Evolutionary conservation across 345 rosid genomes (phyloP), one percentile per base, ranked within the genome.

Genomic region (Brassica incana): DNA sequence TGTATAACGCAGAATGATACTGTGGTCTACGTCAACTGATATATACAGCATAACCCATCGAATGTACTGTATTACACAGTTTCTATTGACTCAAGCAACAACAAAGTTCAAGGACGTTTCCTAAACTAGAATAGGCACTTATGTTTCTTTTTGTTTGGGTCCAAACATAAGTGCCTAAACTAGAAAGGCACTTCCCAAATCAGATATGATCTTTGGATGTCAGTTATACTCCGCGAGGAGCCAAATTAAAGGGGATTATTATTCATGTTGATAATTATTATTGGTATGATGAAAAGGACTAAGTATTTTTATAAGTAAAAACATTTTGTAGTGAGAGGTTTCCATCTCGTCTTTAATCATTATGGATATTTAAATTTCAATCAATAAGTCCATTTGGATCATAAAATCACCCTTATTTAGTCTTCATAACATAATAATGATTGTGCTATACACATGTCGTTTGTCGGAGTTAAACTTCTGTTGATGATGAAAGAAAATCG

Each of bases 381-480:
- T 14, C 38, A 77, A 50, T 1, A 54, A 18, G 45, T 7, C 52
- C 33, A 50, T 65, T 33, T 56, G 61, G 38, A 67, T 60, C 30
- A 73, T 73, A 18, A 67, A 18, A 67, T 61, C 65, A 70, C 70
- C 45, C 45, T 23, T 73, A 67, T 32, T 40, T 33, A 35, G 64
- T 60, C 12, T 67, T 43, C 12, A 73, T 43, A 18, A 79, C 69
- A 66, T 73, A 62, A 67, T 67, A 20, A 48, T 73, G 54, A 38
- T 29, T 65, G 67, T 56, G 67, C 67, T 15, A 62, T 71, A 65
- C 45, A 72, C 48, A 36, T 48, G 67, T 30, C 67, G 72, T 30
- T 40, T 66, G 62, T 65, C 27, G 77, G 73, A 65, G 5, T 36
- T n/a, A 3, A 70, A 33, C 35, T 7, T 32, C 0, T 8, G 68